Evolutionary conservation across 139 green algal species (phyloP).

Genomic region (Chlorella sp.): DNA sequence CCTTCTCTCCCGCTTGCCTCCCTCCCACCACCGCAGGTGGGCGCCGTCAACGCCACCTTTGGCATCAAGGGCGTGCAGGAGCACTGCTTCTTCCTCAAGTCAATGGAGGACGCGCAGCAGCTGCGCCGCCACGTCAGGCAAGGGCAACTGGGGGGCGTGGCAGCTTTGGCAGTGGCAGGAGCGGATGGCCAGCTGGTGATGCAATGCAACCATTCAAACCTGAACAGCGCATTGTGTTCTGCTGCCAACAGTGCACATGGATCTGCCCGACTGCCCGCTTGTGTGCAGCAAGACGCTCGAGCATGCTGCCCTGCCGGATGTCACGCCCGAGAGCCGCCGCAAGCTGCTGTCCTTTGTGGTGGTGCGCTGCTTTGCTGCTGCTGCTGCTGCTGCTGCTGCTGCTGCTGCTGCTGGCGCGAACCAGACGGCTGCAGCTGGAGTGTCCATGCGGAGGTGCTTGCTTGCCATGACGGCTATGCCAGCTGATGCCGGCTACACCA

Average conservation of each 20-base stretch:
- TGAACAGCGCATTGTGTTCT: too few species aligned
- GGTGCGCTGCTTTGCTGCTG: slow-evolving; percentile 8
- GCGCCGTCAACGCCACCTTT: slow-evolving; percentile 92
- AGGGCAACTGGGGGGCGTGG: not conserved
- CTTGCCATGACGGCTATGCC: too few species aligned
- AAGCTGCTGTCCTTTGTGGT: slow-evolving; percentile 88
- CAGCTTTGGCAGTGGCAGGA: too few species aligned
- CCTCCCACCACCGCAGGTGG: slow-evolving; percentile 54
- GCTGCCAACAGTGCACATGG: too few species aligned
- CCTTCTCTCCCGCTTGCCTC: not conserved
- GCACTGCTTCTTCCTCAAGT: slow-evolving; percentile 89
- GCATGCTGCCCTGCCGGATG: slow-evolving; percentile 53
- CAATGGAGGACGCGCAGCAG: slow-evolving; percentile 78
- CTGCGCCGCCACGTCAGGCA: slow-evolving; percentile 75
- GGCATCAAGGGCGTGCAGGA: slow-evolving; percentile 84
- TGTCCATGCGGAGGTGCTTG: too few species aligned
- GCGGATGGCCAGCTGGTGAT: too few species aligned
- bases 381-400: too few species aligned
- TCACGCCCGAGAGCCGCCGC: slow-evolving; percentile 61
- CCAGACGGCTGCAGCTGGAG: too few species aligned
- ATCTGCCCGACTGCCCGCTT: too few species aligned
- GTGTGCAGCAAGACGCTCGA: slow-evolving; percentile 52
- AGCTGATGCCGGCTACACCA: too few species aligned
- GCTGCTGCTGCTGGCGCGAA: too few species aligned
- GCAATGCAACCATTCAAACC: too few species aligned